phyloP scores from a whole-genome alignment of 495 filamentous ascomycete genomes.

The Immersiella caudata region DNA sequence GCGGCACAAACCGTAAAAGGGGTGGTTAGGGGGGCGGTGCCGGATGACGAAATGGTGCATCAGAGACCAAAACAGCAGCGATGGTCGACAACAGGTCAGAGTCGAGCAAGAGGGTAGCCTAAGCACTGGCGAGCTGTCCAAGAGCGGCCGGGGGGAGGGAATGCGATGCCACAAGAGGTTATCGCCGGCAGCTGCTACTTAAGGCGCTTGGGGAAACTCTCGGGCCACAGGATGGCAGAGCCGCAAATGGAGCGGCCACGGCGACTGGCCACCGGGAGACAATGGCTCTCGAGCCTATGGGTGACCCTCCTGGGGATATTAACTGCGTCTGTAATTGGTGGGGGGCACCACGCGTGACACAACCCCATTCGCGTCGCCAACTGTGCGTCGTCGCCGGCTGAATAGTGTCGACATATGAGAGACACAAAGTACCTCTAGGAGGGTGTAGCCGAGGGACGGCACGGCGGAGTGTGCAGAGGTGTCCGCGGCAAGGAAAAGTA shows the following conservation, averaged over 20 bases:
- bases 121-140: background rate
- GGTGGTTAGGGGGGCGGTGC: background rate
- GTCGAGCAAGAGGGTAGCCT: background rate
- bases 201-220: constrained; percentile 7
- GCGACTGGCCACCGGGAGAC: constrained; percentile 18
- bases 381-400: constrained; percentile 28
- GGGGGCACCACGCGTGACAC: constrained; percentile 33
- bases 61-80: constrained; percentile 11
- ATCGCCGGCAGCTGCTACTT: constrained; percentile 4
- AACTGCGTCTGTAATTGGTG: constrained; percentile 37
- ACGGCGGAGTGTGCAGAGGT: constrained; percentile 1
- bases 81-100: background rate
- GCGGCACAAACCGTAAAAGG: constrained; percentile 8
- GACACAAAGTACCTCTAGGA: constrained; percentile 12
- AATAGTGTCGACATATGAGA: constrained; percentile 21
- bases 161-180: constrained; percentile 1
- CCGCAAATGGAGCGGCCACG: constrained; percentile 22
- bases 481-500: constrained; percentile 3
- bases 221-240: constrained; percentile 22
- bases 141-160: background rate
- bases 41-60: constrained; percentile 17
- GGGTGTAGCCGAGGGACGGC: constrained; percentile 17
- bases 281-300: constrained; percentile 1
- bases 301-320: constrained; percentile 28
- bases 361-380: constrained; percentile 32